A percentile compares a stretch with the other conserved stretches of the same genome.
Conservation (phyloP, 2,329 filamentous ascomycete genomes). For the Cordyceps cateniannulata region DNA sequence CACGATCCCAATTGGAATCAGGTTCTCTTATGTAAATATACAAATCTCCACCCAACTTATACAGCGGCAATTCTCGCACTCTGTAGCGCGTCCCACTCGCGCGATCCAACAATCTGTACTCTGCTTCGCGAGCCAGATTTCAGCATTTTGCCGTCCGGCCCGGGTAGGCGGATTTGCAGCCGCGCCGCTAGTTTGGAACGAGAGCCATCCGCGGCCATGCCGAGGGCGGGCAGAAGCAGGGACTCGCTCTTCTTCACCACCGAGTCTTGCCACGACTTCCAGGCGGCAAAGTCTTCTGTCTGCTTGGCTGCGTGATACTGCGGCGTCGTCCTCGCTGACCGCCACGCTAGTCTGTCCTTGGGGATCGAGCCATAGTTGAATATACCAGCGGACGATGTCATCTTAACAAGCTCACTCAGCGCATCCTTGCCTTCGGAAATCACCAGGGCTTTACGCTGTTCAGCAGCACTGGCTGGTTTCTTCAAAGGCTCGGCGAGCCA, state of each 20-base stretch:
- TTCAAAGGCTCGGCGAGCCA: constrained; percentile 58
- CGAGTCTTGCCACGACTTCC: constrained; percentile 51
- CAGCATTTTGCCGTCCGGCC: constrained; percentile 34
- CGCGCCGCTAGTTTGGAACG: constrained; percentile 33
- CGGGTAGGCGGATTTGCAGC: constrained; percentile 43
- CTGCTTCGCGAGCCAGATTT: constrained; percentile 30
- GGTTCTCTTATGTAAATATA: constrained; percentile 8
- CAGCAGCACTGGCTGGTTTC: constrained; percentile 35
- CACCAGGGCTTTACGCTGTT: constrained; percentile 46
- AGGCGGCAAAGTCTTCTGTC: constrained; percentile 58
- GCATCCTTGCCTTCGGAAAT: constrained; percentile 57
- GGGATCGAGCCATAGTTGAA: constrained; percentile 54
- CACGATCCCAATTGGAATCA: background rate
- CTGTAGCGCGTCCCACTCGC: constrained; percentile 50
- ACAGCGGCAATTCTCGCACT: constrained; percentile 30
- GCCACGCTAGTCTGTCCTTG: constrained; percentile 58
- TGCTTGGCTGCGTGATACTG: constrained; percentile 61
- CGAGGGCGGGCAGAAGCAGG: background rate
- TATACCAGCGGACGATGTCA: constrained; percentile 49
- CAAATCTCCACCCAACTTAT: constrained; percentile 17
- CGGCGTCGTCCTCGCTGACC: constrained; percentile 55
- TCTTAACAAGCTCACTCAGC: constrained; percentile 56
- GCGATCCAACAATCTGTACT: constrained; percentile 46
- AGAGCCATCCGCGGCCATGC: constrained; percentile 12
- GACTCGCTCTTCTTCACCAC: constrained; percentile 49